Conservation (phyloP, 2,329 filamentous ascomycete genomes). For the Cylindrodendrum hubeiense region DNA sequence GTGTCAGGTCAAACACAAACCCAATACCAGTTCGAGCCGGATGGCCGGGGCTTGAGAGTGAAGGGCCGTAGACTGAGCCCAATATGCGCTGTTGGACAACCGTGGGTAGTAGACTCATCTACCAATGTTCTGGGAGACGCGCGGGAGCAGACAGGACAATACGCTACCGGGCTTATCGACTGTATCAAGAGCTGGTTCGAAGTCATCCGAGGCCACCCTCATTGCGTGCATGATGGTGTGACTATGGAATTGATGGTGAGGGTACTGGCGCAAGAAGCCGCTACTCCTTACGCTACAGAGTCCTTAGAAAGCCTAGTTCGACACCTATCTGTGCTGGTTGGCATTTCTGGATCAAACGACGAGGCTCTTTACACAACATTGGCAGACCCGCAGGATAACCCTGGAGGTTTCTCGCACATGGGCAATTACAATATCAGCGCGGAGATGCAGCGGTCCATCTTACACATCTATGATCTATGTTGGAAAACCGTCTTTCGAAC, state of each 20-base stretch:
- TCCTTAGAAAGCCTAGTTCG: neutral
- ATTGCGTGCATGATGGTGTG: neutral
- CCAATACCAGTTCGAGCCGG: neutral
- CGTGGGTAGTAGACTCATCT: neutral
- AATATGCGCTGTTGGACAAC: neutral
- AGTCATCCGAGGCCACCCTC: neutral
- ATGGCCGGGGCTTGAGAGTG: neutral
- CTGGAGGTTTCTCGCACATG: neutral
- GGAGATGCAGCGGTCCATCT: neutral
- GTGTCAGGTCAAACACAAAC: neutral
- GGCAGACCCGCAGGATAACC: neutral
- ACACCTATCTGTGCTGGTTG: neutral
- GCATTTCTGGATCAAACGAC: neutral
- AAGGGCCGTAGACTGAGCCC: neutral
- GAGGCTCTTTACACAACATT: neutral
- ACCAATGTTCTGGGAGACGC: neutral
- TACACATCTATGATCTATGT: neutral
- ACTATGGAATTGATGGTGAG: neutral
- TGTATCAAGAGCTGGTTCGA: neutral
- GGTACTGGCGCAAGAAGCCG: neutral
- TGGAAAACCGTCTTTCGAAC: neutral
- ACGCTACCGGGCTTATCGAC: neutral
- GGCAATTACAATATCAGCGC: neutral
- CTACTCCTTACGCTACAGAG: neutral
- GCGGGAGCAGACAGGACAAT: neutral